Percentiles rank a stretch among this genome's conserved stretches.
Conservation (phyloP, 73 alveolate species). For the Tetrahymena elliotti region DNA sequence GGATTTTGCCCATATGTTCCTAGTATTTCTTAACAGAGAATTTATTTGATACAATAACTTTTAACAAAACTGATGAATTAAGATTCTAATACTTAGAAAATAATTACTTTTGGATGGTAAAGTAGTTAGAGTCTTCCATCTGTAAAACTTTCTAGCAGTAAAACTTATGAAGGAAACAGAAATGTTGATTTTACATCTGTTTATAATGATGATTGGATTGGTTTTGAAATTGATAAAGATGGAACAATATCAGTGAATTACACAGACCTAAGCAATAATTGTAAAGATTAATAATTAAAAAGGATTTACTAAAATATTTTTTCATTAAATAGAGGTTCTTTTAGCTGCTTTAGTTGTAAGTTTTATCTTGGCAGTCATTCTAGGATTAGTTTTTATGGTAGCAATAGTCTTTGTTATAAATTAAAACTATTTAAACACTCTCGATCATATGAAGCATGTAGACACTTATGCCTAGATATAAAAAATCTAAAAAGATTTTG, state of each 20-base stretch:
- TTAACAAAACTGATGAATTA: neutral
- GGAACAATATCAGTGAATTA: neutral
- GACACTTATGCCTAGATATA: neutral
- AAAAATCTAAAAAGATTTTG: neutral
- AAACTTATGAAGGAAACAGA: neutral
- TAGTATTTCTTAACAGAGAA: neutral
- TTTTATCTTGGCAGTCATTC: neutral
- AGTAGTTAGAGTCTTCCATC: neutral
- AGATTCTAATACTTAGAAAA: neutral
- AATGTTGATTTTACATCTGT: neutral
- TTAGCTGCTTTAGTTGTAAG: neutral
- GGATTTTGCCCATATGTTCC: slow-evolving; percentile 1
- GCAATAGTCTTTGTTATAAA: neutral
- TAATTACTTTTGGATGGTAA: neutral
- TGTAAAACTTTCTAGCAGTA: neutral
- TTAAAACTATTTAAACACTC: neutral
- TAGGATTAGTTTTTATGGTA: neutral
- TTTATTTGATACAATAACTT: neutral
- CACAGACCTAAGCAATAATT: neutral
- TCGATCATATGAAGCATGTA: neutral
- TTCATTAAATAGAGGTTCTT: neutral
- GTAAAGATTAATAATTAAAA: neutral
- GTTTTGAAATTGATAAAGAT: neutral
- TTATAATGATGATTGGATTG: neutral
- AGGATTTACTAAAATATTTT: neutral